Evolutionary conservation across 2,329 filamentous ascomycete genomes (phyloP).

Genomic region (Rosellinia necatrix): DNA sequence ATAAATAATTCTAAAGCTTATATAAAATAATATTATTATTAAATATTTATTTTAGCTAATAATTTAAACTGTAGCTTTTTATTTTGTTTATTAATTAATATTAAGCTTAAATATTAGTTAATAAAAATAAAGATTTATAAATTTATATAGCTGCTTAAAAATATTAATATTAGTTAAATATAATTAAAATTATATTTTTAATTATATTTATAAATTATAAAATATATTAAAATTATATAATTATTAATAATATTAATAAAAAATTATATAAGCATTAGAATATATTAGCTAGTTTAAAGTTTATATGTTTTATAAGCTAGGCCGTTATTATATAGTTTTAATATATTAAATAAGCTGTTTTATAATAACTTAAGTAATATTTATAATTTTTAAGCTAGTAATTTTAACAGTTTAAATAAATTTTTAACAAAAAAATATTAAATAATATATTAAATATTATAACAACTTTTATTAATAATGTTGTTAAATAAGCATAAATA

Average conservation of each 20-base stretch:
- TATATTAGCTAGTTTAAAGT: neutral
- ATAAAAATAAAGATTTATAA: neutral
- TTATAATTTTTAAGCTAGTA: neutral
- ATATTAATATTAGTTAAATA: neutral
- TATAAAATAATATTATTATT: neutral
- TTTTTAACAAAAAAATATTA: neutral
- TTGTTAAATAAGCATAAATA: neutral
- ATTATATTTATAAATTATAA: slow-evolving; percentile 1
- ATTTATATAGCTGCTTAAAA: neutral
- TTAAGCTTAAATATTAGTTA: neutral
- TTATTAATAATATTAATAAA: neutral
- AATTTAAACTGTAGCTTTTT: too few relatives aligned
- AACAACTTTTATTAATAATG: too few relatives aligned
- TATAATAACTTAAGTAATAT: neutral
- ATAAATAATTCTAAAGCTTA: neutral
- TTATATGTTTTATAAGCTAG: neutral
- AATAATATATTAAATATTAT: neutral
- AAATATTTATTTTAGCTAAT: too few relatives aligned
- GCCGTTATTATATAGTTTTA: neutral
- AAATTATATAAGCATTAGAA: neutral
- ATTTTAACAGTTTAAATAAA: neutral
- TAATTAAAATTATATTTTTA: neutral
- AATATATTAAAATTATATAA: neutral
- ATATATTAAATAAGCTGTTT: neutral
- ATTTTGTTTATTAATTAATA: too few relatives aligned